These are phyloP conservation scores for Penicillium sp. DNA, from an alignment of 2,329 filamentous ascomycete genomes.

Conservation along the genomic window DNA sequence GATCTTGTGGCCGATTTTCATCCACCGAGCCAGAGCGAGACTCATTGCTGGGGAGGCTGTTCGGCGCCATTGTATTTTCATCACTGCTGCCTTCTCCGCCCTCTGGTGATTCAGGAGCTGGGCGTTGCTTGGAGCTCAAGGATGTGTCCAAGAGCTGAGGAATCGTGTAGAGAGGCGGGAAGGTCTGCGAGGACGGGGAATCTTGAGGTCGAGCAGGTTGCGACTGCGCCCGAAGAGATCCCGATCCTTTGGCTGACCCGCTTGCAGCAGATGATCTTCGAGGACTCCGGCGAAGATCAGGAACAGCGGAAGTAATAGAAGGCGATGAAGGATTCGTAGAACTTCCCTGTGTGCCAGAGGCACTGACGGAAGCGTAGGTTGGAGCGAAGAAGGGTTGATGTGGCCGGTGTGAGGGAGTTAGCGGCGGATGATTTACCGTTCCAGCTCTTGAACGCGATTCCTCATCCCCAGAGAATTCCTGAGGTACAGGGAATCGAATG, in stretches of 20 bases:
- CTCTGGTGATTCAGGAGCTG: slow-evolving; percentile 35
- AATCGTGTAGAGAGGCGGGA: slow-evolving; percentile 35
- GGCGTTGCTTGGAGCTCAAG: slow-evolving; percentile 31
- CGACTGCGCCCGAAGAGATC: slow-evolving; percentile 50
- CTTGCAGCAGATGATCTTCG: slow-evolving; percentile 47
- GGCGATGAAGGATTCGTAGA: slow-evolving; percentile 50
- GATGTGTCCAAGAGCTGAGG: slow-evolving; percentile 31
- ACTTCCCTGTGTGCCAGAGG: slow-evolving; percentile 37
- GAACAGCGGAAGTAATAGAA: slow-evolving; percentile 38
- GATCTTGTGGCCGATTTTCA: slow-evolving; percentile 43
- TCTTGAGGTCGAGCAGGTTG: slow-evolving; percentile 49
- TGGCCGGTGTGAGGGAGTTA: slow-evolving; percentile 32
- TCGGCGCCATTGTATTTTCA: slow-evolving; percentile 30
- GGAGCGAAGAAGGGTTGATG: slow-evolving; percentile 33
- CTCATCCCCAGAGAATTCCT: slow-evolving; percentile 36
- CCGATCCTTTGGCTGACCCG: slow-evolving; percentile 42
- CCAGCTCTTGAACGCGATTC: slow-evolving; percentile 38
- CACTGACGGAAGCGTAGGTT: slow-evolving; percentile 39
- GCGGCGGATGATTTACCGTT: slow-evolving; percentile 37
- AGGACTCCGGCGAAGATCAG: slow-evolving; percentile 46
- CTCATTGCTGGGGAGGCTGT: slow-evolving; percentile 35
- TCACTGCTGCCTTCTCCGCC: slow-evolving; percentile 34
- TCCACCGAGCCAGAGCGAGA: slow-evolving; percentile 36
- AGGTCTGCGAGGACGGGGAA: slow-evolving; percentile 32
- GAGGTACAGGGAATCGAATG: slow-evolving; percentile 41